These are phyloP conservation scores for Kernera saxatilis DNA, from an alignment of 345 rosid species.

Conservation along the genomic window DNA sequence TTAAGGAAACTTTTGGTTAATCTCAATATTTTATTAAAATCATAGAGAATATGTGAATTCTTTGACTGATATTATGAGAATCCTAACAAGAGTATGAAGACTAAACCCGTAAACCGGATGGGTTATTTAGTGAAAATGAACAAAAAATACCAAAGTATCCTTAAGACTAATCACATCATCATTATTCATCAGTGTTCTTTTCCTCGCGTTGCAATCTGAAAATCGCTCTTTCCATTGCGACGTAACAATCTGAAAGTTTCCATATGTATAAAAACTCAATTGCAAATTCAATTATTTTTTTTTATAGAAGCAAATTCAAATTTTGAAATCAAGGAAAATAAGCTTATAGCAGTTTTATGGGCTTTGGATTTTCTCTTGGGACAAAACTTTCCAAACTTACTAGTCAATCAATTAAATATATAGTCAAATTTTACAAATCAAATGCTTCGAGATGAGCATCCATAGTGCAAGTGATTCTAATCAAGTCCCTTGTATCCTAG, in stretches of 20 bases:
- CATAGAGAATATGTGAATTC: not conserved
- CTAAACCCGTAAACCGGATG: not conserved
- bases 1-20: too few species aligned
- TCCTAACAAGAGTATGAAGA: too few species aligned
- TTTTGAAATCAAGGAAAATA: not conserved
- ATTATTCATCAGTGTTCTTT: not conserved
- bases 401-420: not conserved
- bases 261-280: not conserved
- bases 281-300: not conserved
- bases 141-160: not conserved
- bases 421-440: not conserved
- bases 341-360: not conserved
- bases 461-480: slow-evolving; percentile 9
- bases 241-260: not conserved
- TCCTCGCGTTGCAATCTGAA: not conserved
- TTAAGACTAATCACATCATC: not conserved
- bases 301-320: not conserved
- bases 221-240: not conserved
- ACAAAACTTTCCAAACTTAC: not conserved
- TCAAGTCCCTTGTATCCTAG: not conserved
- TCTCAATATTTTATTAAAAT: not conserved
- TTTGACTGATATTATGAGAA: too few species aligned
- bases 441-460: slow-evolving; percentile 5
- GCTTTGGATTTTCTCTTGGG: not conserved
- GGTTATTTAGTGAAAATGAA: not conserved